A percentile compares a stretch with the other conserved stretches of the same genome.
phyloP scores from a whole-genome alignment of 257 asterid species.

The Nicotiana benthamiana region DNA sequence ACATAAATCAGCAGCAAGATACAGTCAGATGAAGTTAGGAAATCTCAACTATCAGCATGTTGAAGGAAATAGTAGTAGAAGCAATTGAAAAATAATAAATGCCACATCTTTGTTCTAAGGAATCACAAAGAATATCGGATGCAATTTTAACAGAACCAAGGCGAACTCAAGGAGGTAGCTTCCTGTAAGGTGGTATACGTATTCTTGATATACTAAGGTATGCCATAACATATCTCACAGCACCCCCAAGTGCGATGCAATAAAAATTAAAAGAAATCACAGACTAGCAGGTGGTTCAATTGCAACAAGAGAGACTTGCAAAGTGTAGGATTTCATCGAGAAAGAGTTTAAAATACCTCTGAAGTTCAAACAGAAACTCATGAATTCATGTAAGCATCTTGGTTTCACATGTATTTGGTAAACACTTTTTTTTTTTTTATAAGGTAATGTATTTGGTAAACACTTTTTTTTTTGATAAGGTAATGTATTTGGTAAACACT shows the following conservation, averaged over 20 bases:
- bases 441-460: no score
- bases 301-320: not conserved
- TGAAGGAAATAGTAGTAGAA: not conserved
- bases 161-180: not conserved
- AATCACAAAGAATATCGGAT: not conserved
- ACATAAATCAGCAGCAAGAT: conserved; percentile 19
- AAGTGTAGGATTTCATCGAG: not conserved
- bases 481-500: not conserved
- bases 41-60: conserved; percentile 2
- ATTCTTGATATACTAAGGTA: not conserved
- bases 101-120: not conserved
- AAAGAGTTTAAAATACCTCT: not conserved
- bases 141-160: not conserved
- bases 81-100: not conserved
- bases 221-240: not conserved
- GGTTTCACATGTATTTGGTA: not conserved
- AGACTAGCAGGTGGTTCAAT: not conserved
- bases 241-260: not conserved
- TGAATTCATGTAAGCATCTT: not conserved
- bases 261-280: not conserved
- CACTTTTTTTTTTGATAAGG: no score
- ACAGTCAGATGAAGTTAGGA: conserved; percentile 18
- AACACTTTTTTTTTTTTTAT: not conserved
- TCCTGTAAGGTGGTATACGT: not conserved
- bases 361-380: not conserved